Evolutionary conservation across 441 rosid genomes (phyloP).

Genomic region (Euphorbia celastroides): DNA sequence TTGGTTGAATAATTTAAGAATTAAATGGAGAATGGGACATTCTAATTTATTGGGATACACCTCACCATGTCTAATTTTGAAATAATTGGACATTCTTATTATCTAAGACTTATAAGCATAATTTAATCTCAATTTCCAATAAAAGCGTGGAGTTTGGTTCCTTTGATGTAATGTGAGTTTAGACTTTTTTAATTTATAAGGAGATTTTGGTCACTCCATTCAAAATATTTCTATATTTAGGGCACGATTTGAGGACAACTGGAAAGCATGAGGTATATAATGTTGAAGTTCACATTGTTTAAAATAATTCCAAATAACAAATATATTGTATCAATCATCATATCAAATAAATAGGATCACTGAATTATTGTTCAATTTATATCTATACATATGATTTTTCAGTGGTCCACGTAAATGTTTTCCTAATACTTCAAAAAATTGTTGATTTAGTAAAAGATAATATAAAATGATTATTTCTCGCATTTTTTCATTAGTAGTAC

Average conservation of each 20-base stretch:
- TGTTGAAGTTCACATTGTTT: neutral
- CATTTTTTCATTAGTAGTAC: neutral
- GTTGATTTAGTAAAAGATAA: neutral
- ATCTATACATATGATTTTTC: neutral
- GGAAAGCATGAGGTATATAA: constrained; percentile 25
- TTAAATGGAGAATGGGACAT: constrained; percentile 11
- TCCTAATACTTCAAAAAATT: neutral
- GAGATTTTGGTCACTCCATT: constrained; percentile 12
- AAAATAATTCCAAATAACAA: neutral
- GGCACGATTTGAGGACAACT: constrained; percentile 30
- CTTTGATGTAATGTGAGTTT: neutral
- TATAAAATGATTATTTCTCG: too few species aligned
- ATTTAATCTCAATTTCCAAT: constrained; percentile 8
- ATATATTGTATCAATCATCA: neutral
- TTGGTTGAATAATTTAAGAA: neutral
- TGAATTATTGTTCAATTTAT: neutral
- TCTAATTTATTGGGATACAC: constrained; percentile 27
- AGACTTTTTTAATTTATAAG: neutral
- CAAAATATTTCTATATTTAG: constrained; percentile 11
- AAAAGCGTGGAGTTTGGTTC: neutral
- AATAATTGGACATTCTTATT: constrained; percentile 11
- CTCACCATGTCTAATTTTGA: neutral
- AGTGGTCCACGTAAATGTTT: neutral
- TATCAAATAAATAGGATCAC: constrained; percentile 4
- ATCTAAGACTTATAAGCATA: neutral